Base-by-base conservation (phyloP, 2,329 filamentous ascomycete genomes). In the Cercospora zeina region DNA sequence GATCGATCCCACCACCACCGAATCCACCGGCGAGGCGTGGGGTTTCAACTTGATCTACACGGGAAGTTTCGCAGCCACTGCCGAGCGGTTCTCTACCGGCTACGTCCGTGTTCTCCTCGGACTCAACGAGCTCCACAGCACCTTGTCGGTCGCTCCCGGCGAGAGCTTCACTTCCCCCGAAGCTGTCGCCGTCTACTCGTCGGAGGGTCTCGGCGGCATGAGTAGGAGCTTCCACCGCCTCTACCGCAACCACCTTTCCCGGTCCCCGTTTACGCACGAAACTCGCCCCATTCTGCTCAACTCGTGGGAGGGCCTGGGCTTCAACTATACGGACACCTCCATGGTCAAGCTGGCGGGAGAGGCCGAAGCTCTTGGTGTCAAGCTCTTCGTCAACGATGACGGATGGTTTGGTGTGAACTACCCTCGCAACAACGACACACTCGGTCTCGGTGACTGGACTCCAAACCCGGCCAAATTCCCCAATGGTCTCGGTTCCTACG, bases 361-460 rank as follows among this genome's bases (percentile, higher is more conserved):
- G 65, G 80, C 85, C 0, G 84, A 85, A 0, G 78, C 80, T 1
- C 77, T 88, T 0, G 86, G 86, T 0, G 80, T 84, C n/a, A 81
- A 83, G 65, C 79, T 89, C 0, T 85, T 89, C 49, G 86, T 88
- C 0, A 80, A 86, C 51, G 86, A 89, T 47, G 86, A 89, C 62
- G 86, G 86, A 3, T 89, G 86, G 86, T 89, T 89, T 53, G 86
- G 86, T 13, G 76, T 79, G n/a, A 77, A 87, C 36, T 83, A 86
- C 62, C 85, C 86, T 0, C 84, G 86, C 0, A 69, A 82, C 21
- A 80, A 81, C 34, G 86, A 88, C 66, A 77, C 78, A 0, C 77
- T 82, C 0, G 86, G 85, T 1, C 78, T 89, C 0, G 86, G 86
- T 4, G 86, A 89, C 74, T 88, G 86, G 86, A 76, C 79, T 0